phyloP scores from a whole-genome alignment of 345 rosid genomes.

The Psidium guajava region DNA sequence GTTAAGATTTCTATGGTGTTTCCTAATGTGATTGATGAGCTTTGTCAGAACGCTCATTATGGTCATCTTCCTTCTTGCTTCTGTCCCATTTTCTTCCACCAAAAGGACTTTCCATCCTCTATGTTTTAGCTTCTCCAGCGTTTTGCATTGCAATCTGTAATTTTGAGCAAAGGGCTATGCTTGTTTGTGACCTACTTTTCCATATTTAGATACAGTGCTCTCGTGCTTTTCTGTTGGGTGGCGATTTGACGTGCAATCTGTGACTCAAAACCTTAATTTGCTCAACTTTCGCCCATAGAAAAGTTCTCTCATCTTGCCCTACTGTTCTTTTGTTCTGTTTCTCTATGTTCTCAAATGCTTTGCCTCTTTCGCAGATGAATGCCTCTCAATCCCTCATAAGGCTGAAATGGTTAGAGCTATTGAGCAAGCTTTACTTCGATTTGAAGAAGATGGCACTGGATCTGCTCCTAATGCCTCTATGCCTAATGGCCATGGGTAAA shows the following conservation, averaged over 20 bases:
- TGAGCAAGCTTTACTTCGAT: not conserved
- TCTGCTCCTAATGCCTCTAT: not conserved
- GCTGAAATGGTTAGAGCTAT: not conserved
- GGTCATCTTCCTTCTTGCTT: too few relatives aligned
- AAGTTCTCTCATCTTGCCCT: not conserved
- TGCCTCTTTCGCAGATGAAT: not conserved
- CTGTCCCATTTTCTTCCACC: too few relatives aligned
- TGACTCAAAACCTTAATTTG: not conserved
- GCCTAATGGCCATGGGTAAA: not conserved
- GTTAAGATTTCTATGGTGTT: slow-evolving; percentile 8
- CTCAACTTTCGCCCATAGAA: not conserved
- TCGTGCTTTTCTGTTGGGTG: too few relatives aligned
- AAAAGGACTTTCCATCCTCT: too few relatives aligned
- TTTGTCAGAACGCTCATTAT: too few relatives aligned
- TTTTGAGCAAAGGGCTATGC: too few relatives aligned
- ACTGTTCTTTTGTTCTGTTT: not conserved
- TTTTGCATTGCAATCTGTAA: too few relatives aligned
- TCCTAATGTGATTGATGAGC: too few relatives aligned
- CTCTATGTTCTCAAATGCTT: not conserved
- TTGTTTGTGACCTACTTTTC: too few relatives aligned
- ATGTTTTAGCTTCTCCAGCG: too few relatives aligned
- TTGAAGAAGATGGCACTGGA: not conserved
- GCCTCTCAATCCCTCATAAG: not conserved
- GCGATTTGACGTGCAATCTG: not conserved
- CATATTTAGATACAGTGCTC: too few relatives aligned